phyloP scores from a whole-genome alignment of 148 eudicot genomes.

The Amaranthus cruentus region DNA sequence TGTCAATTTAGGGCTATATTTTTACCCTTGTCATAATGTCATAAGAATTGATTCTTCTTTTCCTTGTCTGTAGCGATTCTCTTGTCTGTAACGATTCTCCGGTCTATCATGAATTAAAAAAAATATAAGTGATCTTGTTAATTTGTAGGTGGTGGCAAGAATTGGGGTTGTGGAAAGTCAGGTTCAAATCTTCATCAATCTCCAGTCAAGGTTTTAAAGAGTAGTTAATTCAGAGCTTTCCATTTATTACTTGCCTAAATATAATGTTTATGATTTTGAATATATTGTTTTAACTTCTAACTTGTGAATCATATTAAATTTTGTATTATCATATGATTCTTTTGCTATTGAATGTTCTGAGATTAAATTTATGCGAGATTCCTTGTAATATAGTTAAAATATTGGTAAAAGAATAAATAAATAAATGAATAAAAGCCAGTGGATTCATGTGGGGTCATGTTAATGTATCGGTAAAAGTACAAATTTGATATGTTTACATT shows the following conservation, averaged over 20 bases:
- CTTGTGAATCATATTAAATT: constrained; percentile 8
- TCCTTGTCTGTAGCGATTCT: background rate
- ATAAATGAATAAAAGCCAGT: too few relatives aligned
- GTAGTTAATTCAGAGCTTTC: background rate
- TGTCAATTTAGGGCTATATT: background rate
- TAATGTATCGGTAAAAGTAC: background rate
- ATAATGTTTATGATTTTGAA: background rate
- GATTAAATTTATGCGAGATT: background rate
- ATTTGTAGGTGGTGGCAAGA: constrained; percentile 37
- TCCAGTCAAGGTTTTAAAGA: constrained; percentile 55
- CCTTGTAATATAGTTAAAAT: background rate
- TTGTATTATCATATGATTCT: background rate
- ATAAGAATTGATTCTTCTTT: too few relatives aligned
- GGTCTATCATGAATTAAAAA: too few relatives aligned
- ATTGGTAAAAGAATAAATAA: too few relatives aligned
- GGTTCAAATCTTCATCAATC: constrained; percentile 66
- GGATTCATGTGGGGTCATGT: background rate
- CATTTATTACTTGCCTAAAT: background rate
- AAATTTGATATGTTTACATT: too few relatives aligned
- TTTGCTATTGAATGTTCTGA: background rate
- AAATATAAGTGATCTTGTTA: background rate
- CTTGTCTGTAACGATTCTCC: constrained; percentile 11
- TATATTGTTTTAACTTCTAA: background rate
- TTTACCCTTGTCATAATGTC: background rate
- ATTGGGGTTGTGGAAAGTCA: constrained; percentile 78